A percentile compares a stretch with the other conserved stretches of the same genome.
These are phyloP conservation scores for Aureoboletus auriporus DNA, from an alignment of 768 basidiomycete species.

Conservation along the genomic window DNA sequence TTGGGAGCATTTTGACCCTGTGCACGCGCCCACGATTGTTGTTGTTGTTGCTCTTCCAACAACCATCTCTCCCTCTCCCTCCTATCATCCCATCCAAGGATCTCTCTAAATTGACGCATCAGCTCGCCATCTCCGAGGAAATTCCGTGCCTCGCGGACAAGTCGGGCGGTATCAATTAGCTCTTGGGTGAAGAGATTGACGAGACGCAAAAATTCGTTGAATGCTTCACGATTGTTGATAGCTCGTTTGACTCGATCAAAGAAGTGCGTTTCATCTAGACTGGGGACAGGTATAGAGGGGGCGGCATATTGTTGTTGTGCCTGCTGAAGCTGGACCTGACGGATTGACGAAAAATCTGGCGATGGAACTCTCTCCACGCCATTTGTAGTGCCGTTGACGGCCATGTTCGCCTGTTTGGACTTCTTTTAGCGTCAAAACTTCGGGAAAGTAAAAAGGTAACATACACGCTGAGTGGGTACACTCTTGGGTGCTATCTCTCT, in stretches of 20 bases:
- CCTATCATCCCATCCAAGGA: constrained; percentile 83
- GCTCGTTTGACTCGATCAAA: constrained; percentile 86
- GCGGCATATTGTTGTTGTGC: constrained; percentile 16
- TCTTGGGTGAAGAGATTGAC: constrained; percentile 95
- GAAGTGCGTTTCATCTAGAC: constrained; percentile 68
- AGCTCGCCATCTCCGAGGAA: constrained; percentile 79
- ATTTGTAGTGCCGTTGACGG: constrained; percentile 16
- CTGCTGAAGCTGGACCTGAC: constrained; percentile 24
- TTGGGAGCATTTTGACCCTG: constrained; percentile 36
- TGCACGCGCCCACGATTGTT: constrained; percentile 50
- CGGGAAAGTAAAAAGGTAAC: constrained; percentile 1
- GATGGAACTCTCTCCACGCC: constrained; percentile 21
- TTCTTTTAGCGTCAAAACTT: constrained; percentile 10
- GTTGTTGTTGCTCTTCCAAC: constrained; percentile 41
- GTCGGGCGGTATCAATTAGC: constrained; percentile 80
- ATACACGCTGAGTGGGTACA: constrained; percentile 22
- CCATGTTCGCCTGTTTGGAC: constrained; percentile 19
- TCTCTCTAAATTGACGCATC: constrained; percentile 76
- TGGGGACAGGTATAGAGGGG: constrained; percentile 14
- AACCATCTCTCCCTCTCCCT: constrained; percentile 55
- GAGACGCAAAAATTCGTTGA: constrained; percentile 93
- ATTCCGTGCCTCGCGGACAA: constrained; percentile 75
- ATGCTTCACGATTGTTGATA: constrained; percentile 69
- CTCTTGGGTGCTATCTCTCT: constrained; percentile 28
- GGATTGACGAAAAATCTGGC: constrained; percentile 18